Evolutionary conservation across 805 yeast genomes (phyloP).

Genomic region (Dipodascus albidus): DNA sequence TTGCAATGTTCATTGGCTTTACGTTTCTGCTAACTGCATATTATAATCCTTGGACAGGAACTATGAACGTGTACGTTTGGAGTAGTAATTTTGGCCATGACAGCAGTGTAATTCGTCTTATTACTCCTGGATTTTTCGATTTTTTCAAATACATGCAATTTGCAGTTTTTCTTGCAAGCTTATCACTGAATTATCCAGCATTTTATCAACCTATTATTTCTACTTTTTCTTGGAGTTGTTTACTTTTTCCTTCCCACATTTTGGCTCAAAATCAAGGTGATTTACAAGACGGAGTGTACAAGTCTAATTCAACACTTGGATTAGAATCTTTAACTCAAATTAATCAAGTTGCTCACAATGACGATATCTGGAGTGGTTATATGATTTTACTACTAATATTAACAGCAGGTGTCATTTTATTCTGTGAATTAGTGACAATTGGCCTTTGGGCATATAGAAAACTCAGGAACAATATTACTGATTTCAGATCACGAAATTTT

Average conservation of each 20-base stretch:
- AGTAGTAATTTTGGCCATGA: constrained; percentile 49
- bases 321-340: constrained; percentile 16
- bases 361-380: constrained; percentile 25
- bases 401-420: constrained; percentile 11
- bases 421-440: constrained; percentile 6
- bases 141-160: constrained; percentile 46
- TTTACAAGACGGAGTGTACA: constrained; percentile 8
- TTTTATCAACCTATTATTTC: constrained; percentile 46
- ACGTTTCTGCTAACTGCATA: constrained; percentile 28
- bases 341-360: constrained; percentile 15
- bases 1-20: constrained; percentile 26
- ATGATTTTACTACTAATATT: constrained; percentile 22
- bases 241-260: constrained; percentile 26
- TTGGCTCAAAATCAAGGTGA: constrained; percentile 6
- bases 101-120: constrained; percentile 39
- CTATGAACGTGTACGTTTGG: constrained; percentile 38
- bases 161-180: constrained; percentile 43
- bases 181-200: constrained; percentile 49
- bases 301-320: constrained; percentile 8
- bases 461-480: constrained; percentile 9
- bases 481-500: constrained; percentile 11
- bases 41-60: constrained; percentile 47
- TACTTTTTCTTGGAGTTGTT: constrained; percentile 42
- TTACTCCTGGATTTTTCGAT: constrained; percentile 40
- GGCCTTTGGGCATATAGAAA: constrained; percentile 7